Base-by-base conservation (phyloP, 805 yeast species). In the Nakazawaea populi region DNA sequence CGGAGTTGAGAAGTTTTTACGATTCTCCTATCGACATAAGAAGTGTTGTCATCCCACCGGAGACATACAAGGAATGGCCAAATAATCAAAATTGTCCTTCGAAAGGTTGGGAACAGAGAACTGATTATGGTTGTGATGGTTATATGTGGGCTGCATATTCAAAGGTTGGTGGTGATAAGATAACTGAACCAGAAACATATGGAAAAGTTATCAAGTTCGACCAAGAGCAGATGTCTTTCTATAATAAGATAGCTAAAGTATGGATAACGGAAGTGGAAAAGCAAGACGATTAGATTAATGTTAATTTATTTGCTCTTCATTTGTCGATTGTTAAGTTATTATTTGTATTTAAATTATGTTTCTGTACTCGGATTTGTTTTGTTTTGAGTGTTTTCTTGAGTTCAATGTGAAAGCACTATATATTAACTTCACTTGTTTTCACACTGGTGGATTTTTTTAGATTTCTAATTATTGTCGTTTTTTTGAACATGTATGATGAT, bases 131-230 rank as follows among this genome's bases (percentile, higher is more conserved):
- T 53, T 82, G 87, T 65, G 73, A 74, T 40, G 71, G 74, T 14
- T 82, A 81, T 58, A 58, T 76, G 29, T 82, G 85, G 80, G 82
- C 87, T 68, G 85, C 84, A 0, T 80, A 78, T 60, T 79, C 80
- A 52, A 60, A 67, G 24, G 69, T 80, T 55, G 86, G 86, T 24
- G 83, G 78, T 4, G 69, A 69, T 28, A 59, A 69, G 56, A 39
- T 39, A 6, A 44, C 37, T 9, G 52, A 49, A 3, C 37, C 28
- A n/a, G 52, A 50, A 37, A 50, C 48, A 2, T 35, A 29, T 18
- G 52, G 52, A 7, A n/a, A 45, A 36, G 35, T 50, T 30, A 27
- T 50, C 9, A 37, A 29, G 29, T 50, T 50, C 32, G 49, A 50
- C 11, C 47, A 50, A 31, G 49, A 45, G 6, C 31, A 46, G 39